A percentile compares a stretch with the other conserved stretches of the same genome.
Conservation (phyloP, 805 yeast genomes). For the Cyberlindnera bimundalis region DNA sequence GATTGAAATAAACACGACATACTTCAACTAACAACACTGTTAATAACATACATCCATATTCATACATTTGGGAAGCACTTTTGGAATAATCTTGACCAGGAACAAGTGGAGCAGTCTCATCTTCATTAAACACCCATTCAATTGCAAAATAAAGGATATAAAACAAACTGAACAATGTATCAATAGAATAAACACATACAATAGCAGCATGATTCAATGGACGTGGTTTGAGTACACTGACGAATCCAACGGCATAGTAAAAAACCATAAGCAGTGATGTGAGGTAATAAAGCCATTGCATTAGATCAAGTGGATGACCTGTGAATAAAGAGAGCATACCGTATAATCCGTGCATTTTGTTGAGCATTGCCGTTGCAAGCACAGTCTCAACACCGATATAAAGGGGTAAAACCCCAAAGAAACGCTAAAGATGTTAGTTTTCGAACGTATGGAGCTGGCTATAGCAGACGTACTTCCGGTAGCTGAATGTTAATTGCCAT, state of each 20-base stretch:
- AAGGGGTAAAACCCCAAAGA: conserved; percentile 70
- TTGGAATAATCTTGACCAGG: conserved; percentile 30
- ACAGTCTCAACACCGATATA: conserved; percentile 85
- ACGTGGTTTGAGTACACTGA: conserved; percentile 48
- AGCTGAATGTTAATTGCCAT: too few species aligned
- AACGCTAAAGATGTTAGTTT: conserved; percentile 29
- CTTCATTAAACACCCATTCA: conserved; percentile 67
- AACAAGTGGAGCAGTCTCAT: conserved; percentile 22
- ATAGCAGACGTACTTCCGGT: too few species aligned
- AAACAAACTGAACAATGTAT: conserved; percentile 61
- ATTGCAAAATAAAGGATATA: conserved; percentile 73
- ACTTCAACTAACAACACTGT: conserved; percentile 46
- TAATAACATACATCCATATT: conserved; percentile 53
- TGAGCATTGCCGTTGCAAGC: conserved; percentile 70
- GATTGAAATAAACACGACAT: conserved; percentile 56
- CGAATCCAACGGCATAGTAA: conserved; percentile 58
- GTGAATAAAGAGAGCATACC: conserved; percentile 85
- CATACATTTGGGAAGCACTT: conserved; percentile 59
- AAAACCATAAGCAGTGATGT: conserved; percentile 61
- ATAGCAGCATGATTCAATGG: conserved; percentile 61
- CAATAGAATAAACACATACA: conserved; percentile 59
- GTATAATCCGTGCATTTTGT: conserved; percentile 85
- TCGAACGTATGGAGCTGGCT: neutral
- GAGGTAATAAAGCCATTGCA: conserved; percentile 80
- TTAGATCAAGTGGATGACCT: conserved; percentile 77